Evolutionary conservation across 2,329 filamentous ascomycete species (phyloP), one percentile per base, ranked within the genome.

Genomic region (Arthrobotrys megalospora): DNA sequence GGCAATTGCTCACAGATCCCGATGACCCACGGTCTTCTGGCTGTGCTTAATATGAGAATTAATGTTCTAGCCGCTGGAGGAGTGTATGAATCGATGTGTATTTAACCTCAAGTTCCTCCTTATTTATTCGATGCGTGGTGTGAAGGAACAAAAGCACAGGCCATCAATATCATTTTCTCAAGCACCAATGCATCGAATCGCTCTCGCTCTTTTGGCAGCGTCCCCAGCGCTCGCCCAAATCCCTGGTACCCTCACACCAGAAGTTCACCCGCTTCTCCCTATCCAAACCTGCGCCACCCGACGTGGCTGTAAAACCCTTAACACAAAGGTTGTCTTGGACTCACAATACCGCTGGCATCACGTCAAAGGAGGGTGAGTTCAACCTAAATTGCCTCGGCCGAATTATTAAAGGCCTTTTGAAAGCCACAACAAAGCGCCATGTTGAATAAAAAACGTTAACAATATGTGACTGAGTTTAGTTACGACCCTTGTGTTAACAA

Each of bases 341-440:
- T 81, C 87, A 80, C 89, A 89, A 83, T 89, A 87, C 87, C 86
- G 88, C 64, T 89, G 88, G 88, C 82, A 88, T 62, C 87, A 89
- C 82, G 82, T 84, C 63, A 82, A 83, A 58, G 72, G 66, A 50
- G 72, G 72, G 65, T 76, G 21, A 12, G 72, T 69, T 3, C 6
- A 6, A 65, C 14, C n/a, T 6, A 4, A 1, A 11, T 3, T 47
- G 24, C 7, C n/a, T 58, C 21, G 1, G 2, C 12, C 16, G 5
- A 64, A 24, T 24, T 45, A 12, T 45, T 5, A 28, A 45, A 10
- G 16, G 12, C 7, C 43, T 6, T 24, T 34, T 2, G 14, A 52
- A 50, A 43, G 38, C 32, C 53, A 53, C 65, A 43, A 63, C 58
- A 63, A 21, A n/a, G 1, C 38, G n/a, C 38, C 47, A 63, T 36